Base-by-base conservation (phyloP, 805 yeast species). In the Danielozyma ontarioensis region DNA sequence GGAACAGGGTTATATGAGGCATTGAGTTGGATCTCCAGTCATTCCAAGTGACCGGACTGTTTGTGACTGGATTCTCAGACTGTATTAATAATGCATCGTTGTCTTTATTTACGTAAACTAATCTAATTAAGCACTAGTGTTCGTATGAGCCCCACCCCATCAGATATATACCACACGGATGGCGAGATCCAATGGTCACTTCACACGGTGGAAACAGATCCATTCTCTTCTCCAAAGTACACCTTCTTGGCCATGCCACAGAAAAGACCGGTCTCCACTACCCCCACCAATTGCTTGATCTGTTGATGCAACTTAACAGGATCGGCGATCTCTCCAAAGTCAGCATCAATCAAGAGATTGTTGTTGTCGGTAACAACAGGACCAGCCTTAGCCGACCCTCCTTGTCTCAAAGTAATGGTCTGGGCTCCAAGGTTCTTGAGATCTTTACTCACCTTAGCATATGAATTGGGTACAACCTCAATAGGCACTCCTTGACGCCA, bases 331-430 rank as follows among this genome's bases (percentile, higher is more conserved):
- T 73, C 75, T 27, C 95, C 97, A 53, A 93, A 90, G 54, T 88
- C 86, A 21, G 96, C 95, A 60, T 93, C 98, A 40, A 93, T 76
- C 43, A 93, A 73, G 55, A 88, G 86, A 59, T 89, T 93, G 59
- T 89, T 88, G 63, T 93, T 93, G 59, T 93, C 98, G 19, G 98
- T 90, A 44, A 93, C 83, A 15, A 88, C 80, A 8, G 98, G 97
- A 17, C 98, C 98, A 7, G 98, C 98, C 63, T 93, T 93, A 18
- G 94, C 89, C 31, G 80, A 65, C 11, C 85, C 87, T 32, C 97
- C 97, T 45, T 82, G 82, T 59, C 99, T 78, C 49, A 87, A 72
- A 4, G 52, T 62, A 14, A 87, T 78, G 2, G 58, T 65, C 33
- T 66, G 62, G 19, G 90, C 89, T 10, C 90, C 90, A 49, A 86